Evolutionary conservation across 1,139 yeast species (phyloP), one percentile per base, ranked within the genome.

Genomic region (Hyphopichia wangnamkhiaoensis): DNA sequence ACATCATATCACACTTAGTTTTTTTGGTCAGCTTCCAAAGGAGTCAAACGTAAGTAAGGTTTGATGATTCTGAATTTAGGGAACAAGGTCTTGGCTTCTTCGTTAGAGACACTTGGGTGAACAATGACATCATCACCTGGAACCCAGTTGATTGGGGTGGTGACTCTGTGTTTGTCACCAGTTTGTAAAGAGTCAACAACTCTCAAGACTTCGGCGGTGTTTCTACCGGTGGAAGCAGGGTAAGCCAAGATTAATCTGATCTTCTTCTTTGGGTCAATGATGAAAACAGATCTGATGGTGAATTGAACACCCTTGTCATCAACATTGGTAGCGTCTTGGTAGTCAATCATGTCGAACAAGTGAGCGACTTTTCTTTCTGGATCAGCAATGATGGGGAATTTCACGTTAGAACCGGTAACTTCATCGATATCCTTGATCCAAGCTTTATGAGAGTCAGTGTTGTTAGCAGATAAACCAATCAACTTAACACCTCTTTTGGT

Each of bases 351-450:
- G 56, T 86, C 95, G 62, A 80, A 86, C 44, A 71, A 63, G 49
- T 71, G 65, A 34, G 95, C 84, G 50, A 86, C 75, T 63, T 83
- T 75, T 63, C 91, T 79, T 48, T 72, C 65, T 45, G 82, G 81
- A 61, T 87, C 95, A 52, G 94, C 91, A 56, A 87, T 71, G 50
- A 87, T 84, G 54, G 95, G 95, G 78, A 85, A 87, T 25, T 74
- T 59, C 40, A 87, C 74, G 49, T 74, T 65, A 40, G 85, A 74
- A 37, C 84, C 84, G 34, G 88, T 80, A 45, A 84, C 79, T 59
- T 84, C 89, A 59, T 86, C 87, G 52, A 87, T 86, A 59, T 87
- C 95, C 64, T 82, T 77, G 61, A 86, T 81, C 95, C 95, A 87
- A 35, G 76, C 81, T 56, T 78, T 69, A 75, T 87, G 95, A 33